Evolutionary conservation across 371 early-diverging fungal genomes (phyloP), one percentile per base, ranked within the genome.

Genomic region (Apophysomyces trapeziformis): DNA sequence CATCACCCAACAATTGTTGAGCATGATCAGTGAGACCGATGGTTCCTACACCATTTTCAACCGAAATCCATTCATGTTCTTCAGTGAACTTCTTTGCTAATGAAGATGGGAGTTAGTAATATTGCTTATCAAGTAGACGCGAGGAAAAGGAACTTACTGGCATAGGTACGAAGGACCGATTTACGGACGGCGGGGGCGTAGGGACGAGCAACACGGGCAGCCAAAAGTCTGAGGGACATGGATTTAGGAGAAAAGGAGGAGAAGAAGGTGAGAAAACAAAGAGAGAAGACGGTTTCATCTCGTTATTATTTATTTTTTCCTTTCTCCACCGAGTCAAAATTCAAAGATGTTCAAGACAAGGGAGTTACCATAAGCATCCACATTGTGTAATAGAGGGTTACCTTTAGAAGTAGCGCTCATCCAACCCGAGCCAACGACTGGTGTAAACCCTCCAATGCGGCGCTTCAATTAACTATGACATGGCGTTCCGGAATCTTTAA

Each of bases 21-120:
- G 99, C 99, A 70, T 93, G 93, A 61, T 96, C 88, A 60, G 96
- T 93, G 77, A 98, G 91, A 68, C 99, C 99, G 59, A 97, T 78
- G 47, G 96, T 97, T 63, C 88, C 97, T 54, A 94, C 81, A 67
- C 84, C 89, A 65, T 85, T 75, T 47, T 90, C 85, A 60, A 89
- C 77, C 59, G 79, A 69, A 68, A 97, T 82, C 98, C 98, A 98
- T 81, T 98, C 99, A 80, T 98, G 99, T 41, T 95, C 95, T 58
- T 74, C 61, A 18, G 97, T 96, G 83, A 85, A 98, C 65, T 83
- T 85, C 76, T 85, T 88, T 74, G 80, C 86, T 86, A 46, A n/a
- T 43, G 21, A 54, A 60, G 54, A 58, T 18, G 18, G 54, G n/a
- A 16, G 36, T 57, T 13, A 57, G 32, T 45, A 7, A 45, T 6